Evolutionary conservation across 768 basidiomycete genomes (phyloP).

Genomic region (Tubosaeta sp.): DNA sequence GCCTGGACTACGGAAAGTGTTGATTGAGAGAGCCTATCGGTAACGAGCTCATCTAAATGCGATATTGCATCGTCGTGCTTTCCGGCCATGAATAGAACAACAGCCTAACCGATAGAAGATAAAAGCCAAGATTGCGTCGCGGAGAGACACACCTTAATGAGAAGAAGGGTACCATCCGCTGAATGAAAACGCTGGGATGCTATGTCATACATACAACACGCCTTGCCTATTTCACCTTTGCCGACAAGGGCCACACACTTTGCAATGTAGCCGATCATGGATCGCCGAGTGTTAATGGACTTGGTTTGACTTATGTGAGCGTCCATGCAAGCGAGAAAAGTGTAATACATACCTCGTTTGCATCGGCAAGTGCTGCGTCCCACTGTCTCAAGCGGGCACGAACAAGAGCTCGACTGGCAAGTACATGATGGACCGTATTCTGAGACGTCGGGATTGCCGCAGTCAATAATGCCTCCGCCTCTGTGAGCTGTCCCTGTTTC

Average conservation of each 20-base stretch:
- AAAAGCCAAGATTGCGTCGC: neutral
- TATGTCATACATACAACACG: neutral
- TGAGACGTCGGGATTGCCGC: neutral
- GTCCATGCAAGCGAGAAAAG: neutral
- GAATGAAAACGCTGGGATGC: neutral
- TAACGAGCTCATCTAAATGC: neutral
- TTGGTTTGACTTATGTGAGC: neutral
- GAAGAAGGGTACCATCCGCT: neutral
- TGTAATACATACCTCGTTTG: neutral
- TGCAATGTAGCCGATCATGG: neutral
- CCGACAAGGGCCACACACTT: neutral
- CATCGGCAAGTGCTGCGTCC: neutral
- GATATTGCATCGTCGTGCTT: slow-evolving; percentile 4
- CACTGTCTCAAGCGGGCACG: neutral
- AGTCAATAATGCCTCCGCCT: neutral
- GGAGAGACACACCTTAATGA: neutral
- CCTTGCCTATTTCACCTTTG: neutral
- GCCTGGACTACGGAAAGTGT: neutral
- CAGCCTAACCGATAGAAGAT: neutral
- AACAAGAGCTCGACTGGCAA: slow-evolving; percentile 1
- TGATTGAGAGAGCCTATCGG: neutral
- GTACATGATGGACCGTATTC: neutral
- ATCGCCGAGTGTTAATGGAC: neutral
- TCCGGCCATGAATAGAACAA: slow-evolving; percentile 4
- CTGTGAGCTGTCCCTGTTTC: neutral